A percentile compares a stretch with the other conserved stretches of the same genome.
These are phyloP conservation scores for Thielaviopsis euricoi DNA, from an alignment of 2,329 filamentous ascomycete species.

Conservation along the genomic window DNA sequence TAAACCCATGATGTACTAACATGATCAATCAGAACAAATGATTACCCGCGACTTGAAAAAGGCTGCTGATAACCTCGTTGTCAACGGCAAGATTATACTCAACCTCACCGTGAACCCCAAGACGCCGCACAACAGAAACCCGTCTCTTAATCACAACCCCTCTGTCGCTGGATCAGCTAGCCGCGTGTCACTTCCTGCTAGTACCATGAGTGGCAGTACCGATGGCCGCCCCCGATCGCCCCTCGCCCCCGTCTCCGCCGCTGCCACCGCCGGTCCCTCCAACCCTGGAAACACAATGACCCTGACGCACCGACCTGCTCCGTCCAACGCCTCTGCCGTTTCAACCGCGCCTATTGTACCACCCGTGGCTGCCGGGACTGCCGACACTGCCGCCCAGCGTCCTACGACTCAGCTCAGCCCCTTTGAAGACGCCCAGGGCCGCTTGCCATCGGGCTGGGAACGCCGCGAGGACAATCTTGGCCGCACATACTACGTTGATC, in stretches of 20 bases:
- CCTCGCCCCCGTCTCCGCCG: too few relatives aligned
- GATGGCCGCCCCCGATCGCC: constrained; percentile 29
- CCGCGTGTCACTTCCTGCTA: constrained; percentile 27
- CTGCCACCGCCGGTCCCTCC: constrained; percentile 26
- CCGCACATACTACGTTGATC: constrained; percentile 94
- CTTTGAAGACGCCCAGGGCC: constrained; percentile 91
- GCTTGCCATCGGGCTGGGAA: constrained; percentile 88
- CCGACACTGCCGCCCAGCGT: constrained; percentile 15
- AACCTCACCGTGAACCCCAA: constrained; percentile 86
- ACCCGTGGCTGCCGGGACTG: constrained; percentile 8
- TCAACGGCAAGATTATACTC: constrained; percentile 93
- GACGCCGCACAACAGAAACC: constrained; percentile 42
- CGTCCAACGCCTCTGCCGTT: constrained; percentile 24
- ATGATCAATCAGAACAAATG: constrained; percentile 65
- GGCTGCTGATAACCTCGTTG: constrained; percentile 92
- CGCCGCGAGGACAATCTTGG: constrained; percentile 87
- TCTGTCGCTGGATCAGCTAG: constrained; percentile 18
- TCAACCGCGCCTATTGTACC: constrained; percentile 10
- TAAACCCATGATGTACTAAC: neutral
- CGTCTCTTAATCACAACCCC: constrained; percentile 8
- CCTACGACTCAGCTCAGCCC: constrained; percentile 48
- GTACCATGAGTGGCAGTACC: constrained; percentile 17
- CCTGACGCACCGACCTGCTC: constrained; percentile 31
- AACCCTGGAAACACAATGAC: constrained; percentile 22
- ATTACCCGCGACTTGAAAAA: constrained; percentile 94